These are phyloP conservation scores for Synchytrium microbalum DNA, from an alignment of 371 early-diverging fungal genomes.

Conservation along the genomic window DNA sequence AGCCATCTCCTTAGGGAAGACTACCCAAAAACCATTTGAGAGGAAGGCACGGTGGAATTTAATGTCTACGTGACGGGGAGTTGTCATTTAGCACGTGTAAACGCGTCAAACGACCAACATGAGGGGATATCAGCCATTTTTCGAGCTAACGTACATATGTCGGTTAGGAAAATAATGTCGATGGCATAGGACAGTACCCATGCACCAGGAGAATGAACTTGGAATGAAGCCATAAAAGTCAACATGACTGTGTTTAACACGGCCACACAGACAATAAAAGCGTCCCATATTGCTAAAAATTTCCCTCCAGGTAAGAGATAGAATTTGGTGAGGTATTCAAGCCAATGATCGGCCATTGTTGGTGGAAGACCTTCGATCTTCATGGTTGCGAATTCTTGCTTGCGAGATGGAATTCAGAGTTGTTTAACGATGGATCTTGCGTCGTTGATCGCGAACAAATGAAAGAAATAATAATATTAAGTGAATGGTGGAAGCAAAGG, in stretches of 20 bases:
- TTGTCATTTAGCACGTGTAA: too few species aligned
- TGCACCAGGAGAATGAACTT: slow-evolving; percentile 15
- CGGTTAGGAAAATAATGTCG: slow-evolving; percentile 29
- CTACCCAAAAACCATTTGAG: slow-evolving; percentile 40
- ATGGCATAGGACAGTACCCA: slow-evolving; percentile 30
- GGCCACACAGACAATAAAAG: slow-evolving; percentile 27
- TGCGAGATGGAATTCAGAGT: too few species aligned
- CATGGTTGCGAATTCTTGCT: too few species aligned
- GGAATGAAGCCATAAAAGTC: slow-evolving; percentile 39
- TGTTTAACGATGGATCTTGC: too few species aligned
- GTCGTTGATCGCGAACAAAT: too few species aligned
- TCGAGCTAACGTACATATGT: slow-evolving; percentile 2
- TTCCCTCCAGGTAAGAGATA: slow-evolving; percentile 37
- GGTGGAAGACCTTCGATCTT: not conserved
- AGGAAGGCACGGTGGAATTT: slow-evolving; percentile 40
- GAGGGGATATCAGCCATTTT: too few species aligned
- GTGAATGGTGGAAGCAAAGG: too few species aligned
- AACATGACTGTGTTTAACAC: slow-evolving; percentile 29
- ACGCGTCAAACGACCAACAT: too few species aligned
- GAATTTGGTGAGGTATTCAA: slow-evolving; percentile 28
- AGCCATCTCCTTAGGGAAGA: slow-evolving; percentile 43
- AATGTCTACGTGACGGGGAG: slow-evolving; percentile 28
- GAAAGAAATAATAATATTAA: too few species aligned
- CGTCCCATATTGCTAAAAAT: slow-evolving; percentile 28
- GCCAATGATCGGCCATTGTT: not conserved